Base-by-base conservation (phyloP, 2,329 filamentous ascomycete genomes). In the Aureobasidium uvarum region DNA sequence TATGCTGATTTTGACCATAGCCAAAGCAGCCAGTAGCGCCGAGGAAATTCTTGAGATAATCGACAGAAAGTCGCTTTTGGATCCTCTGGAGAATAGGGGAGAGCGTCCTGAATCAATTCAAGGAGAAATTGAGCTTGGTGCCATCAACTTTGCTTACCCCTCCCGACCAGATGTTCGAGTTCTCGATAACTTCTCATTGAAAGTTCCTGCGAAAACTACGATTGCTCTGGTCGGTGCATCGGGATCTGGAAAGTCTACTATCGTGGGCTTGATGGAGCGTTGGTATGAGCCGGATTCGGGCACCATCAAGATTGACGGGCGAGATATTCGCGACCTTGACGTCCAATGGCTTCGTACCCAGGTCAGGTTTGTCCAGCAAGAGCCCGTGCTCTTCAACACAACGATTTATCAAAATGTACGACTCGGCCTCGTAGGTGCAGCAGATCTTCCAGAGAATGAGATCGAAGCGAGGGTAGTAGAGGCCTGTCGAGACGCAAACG, bases 181-280 rank as follows among this genome's bases (percentile, higher is more conserved):
- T 71, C 99, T 99, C 80, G 89, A 91, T 69, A 86, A 91, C 23
- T 82, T 99, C 50, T 86, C 88, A 75, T 98, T 99, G 73, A 90
- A 89, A 71, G 97, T 99, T 62, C 91, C 92, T 0, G 90, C 94
- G 50, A 95, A 95, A 31, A 93, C 87, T 68, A 98, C 98, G 73
- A 91, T 99, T 25, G 96, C 94, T 63, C 94, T 99, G 69, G 96
- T 99, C 60, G 95, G 95, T 0, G 94, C 95, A 2, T 96, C 92
- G 23, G 95, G 95, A 67, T 95, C 95, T 67, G 95, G 95, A 67
- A 99, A 99, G 79, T 96, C 91, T 1, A 99, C 95, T 0, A 94
- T 99, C 38, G 92, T 92, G 2, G 91, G 91, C 18, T 81, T 99
- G 25, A 80, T 99, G 6, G 82, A 98, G 51, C 86, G 95, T 51